Percentiles rank a stretch among this genome's conserved stretches.
Evolutionary conservation across 2,329 filamentous ascomycete genomes (phyloP).

Genomic region (Fusarium tupiense): DNA sequence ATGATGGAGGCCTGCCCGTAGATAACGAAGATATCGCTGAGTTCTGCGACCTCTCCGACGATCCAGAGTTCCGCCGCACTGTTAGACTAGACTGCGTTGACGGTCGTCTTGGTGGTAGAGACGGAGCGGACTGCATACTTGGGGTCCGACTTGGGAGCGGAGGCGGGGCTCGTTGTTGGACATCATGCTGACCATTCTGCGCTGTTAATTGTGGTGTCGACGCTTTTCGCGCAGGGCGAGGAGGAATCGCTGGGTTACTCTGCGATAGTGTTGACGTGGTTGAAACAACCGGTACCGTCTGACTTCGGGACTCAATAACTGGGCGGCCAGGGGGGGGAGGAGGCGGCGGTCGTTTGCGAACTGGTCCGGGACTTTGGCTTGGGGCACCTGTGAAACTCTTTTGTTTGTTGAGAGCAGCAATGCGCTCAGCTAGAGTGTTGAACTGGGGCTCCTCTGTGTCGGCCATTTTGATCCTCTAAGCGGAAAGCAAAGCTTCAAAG

Average conservation of each 20-base stretch:
- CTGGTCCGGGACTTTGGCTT: slow-evolving; percentile 50
- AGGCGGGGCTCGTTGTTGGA: slow-evolving; percentile 45
- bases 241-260: slow-evolving; percentile 30
- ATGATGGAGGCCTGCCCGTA: slow-evolving; percentile 55
- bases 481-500: not conserved
- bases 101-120: slow-evolving; percentile 61
- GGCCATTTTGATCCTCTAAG: slow-evolving; percentile 56
- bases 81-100: slow-evolving; percentile 55
- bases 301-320: slow-evolving; percentile 48
- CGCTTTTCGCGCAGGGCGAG: slow-evolving; percentile 33
- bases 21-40: slow-evolving; percentile 66
- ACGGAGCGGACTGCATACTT: slow-evolving; percentile 53
- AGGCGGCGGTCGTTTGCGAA: slow-evolving; percentile 53
- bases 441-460: slow-evolving; percentile 71
- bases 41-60: slow-evolving; percentile 65
- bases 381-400: slow-evolving; percentile 63
- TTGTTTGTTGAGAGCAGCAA: slow-evolving; percentile 70
- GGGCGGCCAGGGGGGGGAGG: slow-evolving; percentile 56
- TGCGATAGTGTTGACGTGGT: slow-evolving; percentile 39
- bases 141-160: slow-evolving; percentile 48
- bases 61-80: slow-evolving; percentile 63
- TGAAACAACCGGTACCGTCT: slow-evolving; percentile 50
- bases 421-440: slow-evolving; percentile 68
- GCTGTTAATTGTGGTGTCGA: slow-evolving; percentile 10
- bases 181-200: slow-evolving; percentile 20